Base-by-base conservation (phyloP, 176 grass and related monocot genomes). In the Avena atlantica region DNA sequence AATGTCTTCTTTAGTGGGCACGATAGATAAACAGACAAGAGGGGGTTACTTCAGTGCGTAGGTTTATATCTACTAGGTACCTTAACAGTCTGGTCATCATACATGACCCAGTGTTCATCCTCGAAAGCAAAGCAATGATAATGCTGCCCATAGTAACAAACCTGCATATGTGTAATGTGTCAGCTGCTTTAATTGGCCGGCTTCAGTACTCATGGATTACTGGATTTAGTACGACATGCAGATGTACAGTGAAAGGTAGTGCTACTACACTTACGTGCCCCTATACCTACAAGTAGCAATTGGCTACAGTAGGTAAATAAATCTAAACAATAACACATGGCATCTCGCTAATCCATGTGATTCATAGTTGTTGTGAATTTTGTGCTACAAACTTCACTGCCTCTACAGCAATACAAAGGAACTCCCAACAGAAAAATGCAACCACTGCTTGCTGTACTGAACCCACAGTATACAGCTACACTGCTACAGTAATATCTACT, bases 1-100 rank as follows among this genome's bases (percentile, higher is more conserved):
- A 13, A 17, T 16, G 19, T 76, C 14, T 31, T 19, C 15, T 76
- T 55, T 20, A 77, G 15, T 56, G 60, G 42, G 34, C 40, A 70
- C 36, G 67, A 29, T 88, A 81, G 11, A 47, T 15, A 58, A 76
- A 51, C 14, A 42, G 9, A 68, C 59, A 17, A 19, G 40, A 34
- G 7, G 50, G 5, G 29, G 9, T 24, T 11, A 12, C 11, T 72
- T 53, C 69, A 80, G 20, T 64, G 58, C 2, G 42, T 70, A 81
- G 14, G 51, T 42, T 72, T 61, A 63, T 74, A 85, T 66, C 40
- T 29, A 34, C 40, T 27, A 36, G 45, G 86, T 87, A 99, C 97
- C 97, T 99, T 99, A 55, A 99, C 97, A 80, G 87, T 99, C 84
- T 99, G 97, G 83, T 99, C 97, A 89, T 99, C 97, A 85, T 94